Conservation (phyloP, 768 basidiomycete genomes). For the Amanita polypyramis region DNA sequence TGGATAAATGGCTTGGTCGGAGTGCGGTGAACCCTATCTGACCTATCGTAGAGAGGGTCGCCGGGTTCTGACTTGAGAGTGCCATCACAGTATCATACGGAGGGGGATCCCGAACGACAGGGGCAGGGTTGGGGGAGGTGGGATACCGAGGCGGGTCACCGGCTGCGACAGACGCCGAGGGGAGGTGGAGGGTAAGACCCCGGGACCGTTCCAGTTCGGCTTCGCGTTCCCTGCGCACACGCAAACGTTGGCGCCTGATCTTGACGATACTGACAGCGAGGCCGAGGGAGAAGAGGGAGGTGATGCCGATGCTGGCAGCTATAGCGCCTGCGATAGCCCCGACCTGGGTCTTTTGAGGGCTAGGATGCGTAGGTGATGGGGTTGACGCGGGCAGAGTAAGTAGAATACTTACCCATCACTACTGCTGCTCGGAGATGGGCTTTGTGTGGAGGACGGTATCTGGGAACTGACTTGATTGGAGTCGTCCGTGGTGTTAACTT, state of each 20-base stretch:
- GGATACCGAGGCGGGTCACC: slow-evolving; percentile 7
- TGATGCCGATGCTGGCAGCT: slow-evolving; percentile 40
- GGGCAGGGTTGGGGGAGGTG: neutral
- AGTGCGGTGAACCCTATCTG: neutral
- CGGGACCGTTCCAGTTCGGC: slow-evolving; percentile 6
- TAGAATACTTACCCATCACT: slow-evolving; percentile 24
- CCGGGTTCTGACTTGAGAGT: neutral
- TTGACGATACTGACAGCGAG: slow-evolving; percentile 42
- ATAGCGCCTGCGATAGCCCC: slow-evolving; percentile 34
- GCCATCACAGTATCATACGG: neutral
- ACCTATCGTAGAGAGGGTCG: neutral
- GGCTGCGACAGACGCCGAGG: slow-evolving; percentile 28
- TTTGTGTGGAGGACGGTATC: neutral
- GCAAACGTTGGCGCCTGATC: slow-evolving; percentile 27
- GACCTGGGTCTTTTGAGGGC: neutral
- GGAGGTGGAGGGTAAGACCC: slow-evolving; percentile 17
- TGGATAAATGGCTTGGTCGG: neutral
- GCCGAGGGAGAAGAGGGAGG: slow-evolving; percentile 33
- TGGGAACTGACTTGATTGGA: neutral
- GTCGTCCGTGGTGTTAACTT: neutral
- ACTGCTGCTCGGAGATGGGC: neutral
- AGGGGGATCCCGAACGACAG: neutral
- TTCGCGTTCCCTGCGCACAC: slow-evolving; percentile 1
- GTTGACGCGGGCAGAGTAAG: slow-evolving; percentile 22
- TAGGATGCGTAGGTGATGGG: slow-evolving; percentile 7